Evolutionary conservation across 192 early-diverging fungal species (phyloP), one percentile per base, ranked within the genome.

Genomic region (Allomyces arbusculus): DNA sequence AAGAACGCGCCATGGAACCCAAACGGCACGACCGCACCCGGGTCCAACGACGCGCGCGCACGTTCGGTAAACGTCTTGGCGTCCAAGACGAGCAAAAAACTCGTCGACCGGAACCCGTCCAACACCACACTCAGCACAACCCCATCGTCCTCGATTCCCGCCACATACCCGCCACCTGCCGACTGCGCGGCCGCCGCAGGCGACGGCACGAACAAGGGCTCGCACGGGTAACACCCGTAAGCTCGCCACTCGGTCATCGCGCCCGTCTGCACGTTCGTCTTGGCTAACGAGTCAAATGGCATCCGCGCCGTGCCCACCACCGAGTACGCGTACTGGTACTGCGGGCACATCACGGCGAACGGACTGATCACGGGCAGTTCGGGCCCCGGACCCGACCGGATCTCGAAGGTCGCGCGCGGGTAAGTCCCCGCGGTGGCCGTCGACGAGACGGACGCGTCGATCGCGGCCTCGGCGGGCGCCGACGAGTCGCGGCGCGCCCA

Each of bases 121-220:
- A 83, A 66, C n/a, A 80, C 78, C 23, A 83, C 67, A 25, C 69
- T 75, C 25, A 84, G 64, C 10, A 84, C 45, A 3, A 80, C 76
- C 62, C 80, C 82, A 64, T 84, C 82, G 61, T 84, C 82, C 65
- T 84, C 82, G 33, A 40, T 40, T 7, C 5, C 33, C 9, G 63
- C 62, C 0, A 58, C 70, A 9, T 62, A 70, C 10, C 76, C 72
- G 7, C 33, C 33, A 0, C 33, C 33, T 7, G 33, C 33, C 33
- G 33, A 40, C 33, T 40, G 33, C 33, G 33, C 33, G 33, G 33
- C 33, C 33, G 33, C 33, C 33, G 33, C 33, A 0, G 82, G 82
- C 3, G 68, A 69, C 9, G 76, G 72, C 12, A 82, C 75, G 75
- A 84, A 82, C 23, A 84, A 72, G 0, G 82, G 80, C 33, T 84